Base-by-base conservation (phyloP, 306 rosid genomes). In the Pueraria montana region DNA sequence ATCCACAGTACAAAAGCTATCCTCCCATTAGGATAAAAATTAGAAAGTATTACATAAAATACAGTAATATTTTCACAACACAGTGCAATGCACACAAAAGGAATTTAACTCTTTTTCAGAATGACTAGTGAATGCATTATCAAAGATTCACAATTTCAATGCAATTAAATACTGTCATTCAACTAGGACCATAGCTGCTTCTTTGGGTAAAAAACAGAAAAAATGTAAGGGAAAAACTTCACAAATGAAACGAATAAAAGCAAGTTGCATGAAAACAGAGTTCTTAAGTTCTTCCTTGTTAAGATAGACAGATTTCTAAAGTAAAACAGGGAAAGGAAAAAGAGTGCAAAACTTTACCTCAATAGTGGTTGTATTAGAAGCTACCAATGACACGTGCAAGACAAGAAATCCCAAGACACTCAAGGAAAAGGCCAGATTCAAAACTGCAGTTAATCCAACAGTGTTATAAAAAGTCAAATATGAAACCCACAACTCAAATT, bases 391-490 rank as follows among this genome's bases (percentile, higher is more conserved):
- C 75, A 89, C 78, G 83, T 92, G 97, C 93, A 92, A 86, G 67
- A 91, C 75, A 82, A 92, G 89, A 87, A 92, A 92, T 56, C 93
- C 94, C 91, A 91, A 30, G n/a, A 91, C 93, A 64, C 97, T 91
- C 84, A 92, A 87, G 4, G 92, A 90, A 85, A 92, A 92, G 0
- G 97, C 93, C 50, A 92, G 90, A 84, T 92, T 91, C 85, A 92
- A 86, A 70, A 92, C 97, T 92, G 91, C 46, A 49, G 43, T 6
- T 5, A 21, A 71, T 43, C 17, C 63, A 45, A 55, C 30, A 56
- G 26, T 61, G 82, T 88, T 82, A 66, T 11, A 78, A 21, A 80
- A 46, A 53, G 11, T n/a, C 58, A 18, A 67, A 27, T n/a, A 69
- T 42, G 46, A 49, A 75, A 87, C 49, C 26, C 43, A 34, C 7